phyloP scores from a whole-genome alignment of 2,329 filamentous ascomycete species.

The Laburnicola sp. region DNA sequence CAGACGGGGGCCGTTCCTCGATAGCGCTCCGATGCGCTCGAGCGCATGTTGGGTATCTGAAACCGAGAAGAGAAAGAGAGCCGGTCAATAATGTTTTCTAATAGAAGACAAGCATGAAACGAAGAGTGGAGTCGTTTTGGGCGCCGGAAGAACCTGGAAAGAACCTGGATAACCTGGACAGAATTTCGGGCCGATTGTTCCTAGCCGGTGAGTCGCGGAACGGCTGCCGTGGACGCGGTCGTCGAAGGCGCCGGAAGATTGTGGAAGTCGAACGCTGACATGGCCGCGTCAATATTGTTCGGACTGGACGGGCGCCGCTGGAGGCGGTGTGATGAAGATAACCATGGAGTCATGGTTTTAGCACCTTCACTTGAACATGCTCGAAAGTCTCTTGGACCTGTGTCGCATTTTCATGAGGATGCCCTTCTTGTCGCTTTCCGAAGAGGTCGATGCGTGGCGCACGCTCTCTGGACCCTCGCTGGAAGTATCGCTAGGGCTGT shows the following conservation, averaged over 20 bases:
- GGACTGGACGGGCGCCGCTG: neutral
- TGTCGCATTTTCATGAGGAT: constrained; percentile 41
- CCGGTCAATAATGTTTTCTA: neutral
- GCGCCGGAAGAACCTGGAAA: neutral
- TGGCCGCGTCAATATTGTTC: neutral
- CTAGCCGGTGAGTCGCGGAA: constrained; percentile 3
- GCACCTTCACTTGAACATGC: constrained; percentile 40
- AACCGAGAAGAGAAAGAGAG: neutral
- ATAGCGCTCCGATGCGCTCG: neutral
- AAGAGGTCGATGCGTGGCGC: constrained; percentile 35
- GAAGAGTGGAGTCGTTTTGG: constrained; percentile 3
- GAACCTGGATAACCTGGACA: neutral
- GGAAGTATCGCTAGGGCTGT: constrained; percentile 41
- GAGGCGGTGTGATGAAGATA: neutral
- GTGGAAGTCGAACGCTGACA: neutral
- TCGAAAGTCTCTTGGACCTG: constrained; percentile 43
- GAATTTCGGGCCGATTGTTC: constrained; percentile 1
- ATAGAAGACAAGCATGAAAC: constrained; percentile 1
- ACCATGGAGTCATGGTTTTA: neutral
- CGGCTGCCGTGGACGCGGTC: neutral
- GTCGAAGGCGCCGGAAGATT: neutral
- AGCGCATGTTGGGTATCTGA: constrained; percentile 5
- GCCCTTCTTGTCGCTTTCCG: constrained; percentile 33
- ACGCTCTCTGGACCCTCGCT: constrained; percentile 38
- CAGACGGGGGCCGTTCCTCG: neutral